Conservation (phyloP, 805 yeast genomes). For the Maudiozyma pseudohumilis region DNA sequence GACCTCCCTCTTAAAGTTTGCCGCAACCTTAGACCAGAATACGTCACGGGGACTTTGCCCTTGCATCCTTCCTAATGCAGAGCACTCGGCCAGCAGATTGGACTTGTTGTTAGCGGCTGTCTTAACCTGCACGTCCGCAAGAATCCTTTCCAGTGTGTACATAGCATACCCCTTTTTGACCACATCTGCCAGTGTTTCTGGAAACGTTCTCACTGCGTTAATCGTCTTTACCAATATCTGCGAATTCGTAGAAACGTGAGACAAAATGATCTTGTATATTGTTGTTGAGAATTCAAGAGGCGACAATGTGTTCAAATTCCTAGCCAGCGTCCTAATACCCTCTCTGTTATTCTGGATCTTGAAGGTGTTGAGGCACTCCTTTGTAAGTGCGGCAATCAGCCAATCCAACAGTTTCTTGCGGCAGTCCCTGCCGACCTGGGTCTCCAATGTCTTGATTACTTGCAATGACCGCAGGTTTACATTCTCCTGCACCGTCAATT, state of each 20-base stretch:
- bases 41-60: constrained; percentile 13
- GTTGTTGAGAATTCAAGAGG: constrained; percentile 16
- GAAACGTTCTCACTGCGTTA: constrained; percentile 23
- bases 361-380: constrained; percentile 9
- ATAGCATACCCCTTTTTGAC: constrained; percentile 11
- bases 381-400: constrained; percentile 11
- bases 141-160: constrained; percentile 11
- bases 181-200: constrained; percentile 16
- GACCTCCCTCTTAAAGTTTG: constrained; percentile 23
- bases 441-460: constrained; percentile 19
- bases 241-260: constrained; percentile 11
- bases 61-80: constrained; percentile 12
- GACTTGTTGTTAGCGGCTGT: constrained; percentile 7
- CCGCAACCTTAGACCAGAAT: constrained; percentile 22
- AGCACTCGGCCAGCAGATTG: constrained; percentile 14
- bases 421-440: constrained; percentile 12
- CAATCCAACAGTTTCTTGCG: constrained; percentile 16
- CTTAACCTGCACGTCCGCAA: constrained; percentile 8
- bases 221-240: constrained; percentile 21
- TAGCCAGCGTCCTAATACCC: constrained; percentile 6
- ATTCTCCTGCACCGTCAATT: constrained; percentile 18
- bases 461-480: constrained; percentile 20
- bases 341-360: constrained; percentile 8
- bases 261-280: constrained; percentile 17
- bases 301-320: constrained; percentile 17